Evolutionary conservation across 371 early-diverging fungal species (phyloP), one percentile per base, ranked within the genome.

Genomic region (Amoeboradix gromovi): DNA sequence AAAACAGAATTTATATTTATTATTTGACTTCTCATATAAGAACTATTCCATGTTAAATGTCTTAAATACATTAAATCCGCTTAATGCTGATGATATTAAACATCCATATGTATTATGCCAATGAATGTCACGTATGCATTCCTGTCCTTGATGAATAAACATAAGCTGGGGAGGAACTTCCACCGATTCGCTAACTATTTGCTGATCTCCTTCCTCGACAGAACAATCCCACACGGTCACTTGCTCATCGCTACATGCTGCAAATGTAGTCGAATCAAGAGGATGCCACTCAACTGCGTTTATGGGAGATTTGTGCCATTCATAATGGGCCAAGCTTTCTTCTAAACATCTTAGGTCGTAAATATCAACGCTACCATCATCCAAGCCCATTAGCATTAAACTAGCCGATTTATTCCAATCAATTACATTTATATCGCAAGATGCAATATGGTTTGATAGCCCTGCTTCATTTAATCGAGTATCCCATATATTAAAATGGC

Each of bases 241-340:
- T 79, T 94, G 94, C 73, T 96, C 87, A 75, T 96, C 96, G 16
- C 88, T 92, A 16, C 94, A 92, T 1, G 90, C 78, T 12, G 89
- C 93, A n/a, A 86, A 91, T 67, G 94, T 74, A 22, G 91, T 84
- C 17, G 93, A 92, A 73, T 96, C 96, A 0, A 80, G 82, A 1
- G 93, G 92, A 72, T 89, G 86, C 95, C 95, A 96, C 77, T 96
- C 94, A 71, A 96, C 89, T 12, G 92, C 91, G 1, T 94, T 92
- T 71, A 96, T 85, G 1, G 92, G 87, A 30, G 80, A 82, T 68
- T 82, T 81, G 79, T 96, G 94, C 96, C 96, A 96, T 70, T 85
- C 83, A 80, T 92, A 93, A n/a, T 83, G 83, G 22, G 94, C 94
- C n/a, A 91, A 66, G 31, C 29, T 32, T 30, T 70, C 65, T 73